phyloP scores from a whole-genome alignment of 176 grass and related monocot species.

The Phoenix roebelenii region DNA sequence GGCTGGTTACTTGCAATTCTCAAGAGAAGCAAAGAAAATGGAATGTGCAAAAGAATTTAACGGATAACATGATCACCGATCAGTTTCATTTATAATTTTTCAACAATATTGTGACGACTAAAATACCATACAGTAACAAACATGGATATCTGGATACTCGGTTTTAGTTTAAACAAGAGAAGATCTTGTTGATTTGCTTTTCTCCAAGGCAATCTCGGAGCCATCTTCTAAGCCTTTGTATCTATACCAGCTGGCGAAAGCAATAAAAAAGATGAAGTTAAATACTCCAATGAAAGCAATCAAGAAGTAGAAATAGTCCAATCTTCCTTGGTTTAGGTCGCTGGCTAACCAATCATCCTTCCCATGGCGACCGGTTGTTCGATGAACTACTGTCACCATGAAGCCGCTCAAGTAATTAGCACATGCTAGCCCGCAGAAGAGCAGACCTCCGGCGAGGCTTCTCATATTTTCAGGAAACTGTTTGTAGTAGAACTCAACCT shows the following conservation, averaged over 20 bases:
- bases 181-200: no score
- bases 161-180: no score
- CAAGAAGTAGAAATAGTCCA: conserved; percentile 50
- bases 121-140: no score
- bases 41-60: no score
- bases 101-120: no score
- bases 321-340: conserved; percentile 47
- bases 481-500: conserved; percentile 77
- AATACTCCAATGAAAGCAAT: conserved; percentile 26
- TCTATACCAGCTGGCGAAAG: conserved; percentile 50
- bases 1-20: no score
- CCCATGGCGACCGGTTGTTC: conserved; percentile 2
- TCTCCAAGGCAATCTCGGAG: no score
- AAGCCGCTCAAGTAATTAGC: conserved; percentile 50
- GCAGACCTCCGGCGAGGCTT: conserved; percentile 52
- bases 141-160: no score
- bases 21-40: no score
- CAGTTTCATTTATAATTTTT: no score
- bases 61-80: no score
- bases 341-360: conserved; percentile 39
- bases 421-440: conserved; percentile 44
- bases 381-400: conserved; percentile 29
- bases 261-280: conserved; percentile 46
- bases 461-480: conserved; percentile 79
- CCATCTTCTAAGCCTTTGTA: conserved; percentile 28